These are phyloP conservation scores for Trichocomaceae sp. DNA, from an alignment of 2,329 filamentous ascomycete species.

Conservation along the genomic window DNA sequence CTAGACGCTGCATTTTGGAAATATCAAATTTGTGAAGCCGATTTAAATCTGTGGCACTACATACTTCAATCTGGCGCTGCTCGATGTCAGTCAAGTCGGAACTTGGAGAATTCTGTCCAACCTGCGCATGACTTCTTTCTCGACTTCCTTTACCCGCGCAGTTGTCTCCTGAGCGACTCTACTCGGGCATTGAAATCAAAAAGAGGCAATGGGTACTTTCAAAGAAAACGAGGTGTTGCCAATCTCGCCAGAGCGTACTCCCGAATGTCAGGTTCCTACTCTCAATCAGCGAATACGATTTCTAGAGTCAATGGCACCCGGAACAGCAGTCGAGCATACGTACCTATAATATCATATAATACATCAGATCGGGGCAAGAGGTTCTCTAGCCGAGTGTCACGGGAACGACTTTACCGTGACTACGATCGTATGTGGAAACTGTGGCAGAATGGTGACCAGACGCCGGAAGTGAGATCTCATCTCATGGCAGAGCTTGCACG, in stretches of 20 bases:
- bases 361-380: neutral
- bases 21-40: conserved; percentile 23
- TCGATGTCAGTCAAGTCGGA: conserved; percentile 15
- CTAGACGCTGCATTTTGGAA: conserved; percentile 34
- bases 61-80: conserved; percentile 22
- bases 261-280: neutral
- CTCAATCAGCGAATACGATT: neutral
- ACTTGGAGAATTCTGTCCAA: conserved; percentile 10
- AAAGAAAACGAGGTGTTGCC: conserved; percentile 21
- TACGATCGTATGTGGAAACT: conserved; percentile 40
- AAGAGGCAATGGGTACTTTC: conserved; percentile 21
- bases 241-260: conserved; percentile 18
- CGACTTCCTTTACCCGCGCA: conserved; percentile 37
- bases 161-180: conserved; percentile 20
- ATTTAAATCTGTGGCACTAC: conserved; percentile 30
- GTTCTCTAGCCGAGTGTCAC: neutral
- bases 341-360: neutral
- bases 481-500: conserved; percentile 35
- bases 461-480: conserved; percentile 20
- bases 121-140: conserved; percentile 25
- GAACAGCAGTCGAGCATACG: conserved; percentile 2
- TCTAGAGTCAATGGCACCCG: neutral
- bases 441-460: conserved; percentile 29
- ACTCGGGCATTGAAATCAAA: conserved; percentile 19
- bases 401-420: conserved; percentile 12